These are phyloP conservation scores for Solanum gracilifrons DNA, from an alignment of 257 asterid species.

Conservation along the genomic window DNA sequence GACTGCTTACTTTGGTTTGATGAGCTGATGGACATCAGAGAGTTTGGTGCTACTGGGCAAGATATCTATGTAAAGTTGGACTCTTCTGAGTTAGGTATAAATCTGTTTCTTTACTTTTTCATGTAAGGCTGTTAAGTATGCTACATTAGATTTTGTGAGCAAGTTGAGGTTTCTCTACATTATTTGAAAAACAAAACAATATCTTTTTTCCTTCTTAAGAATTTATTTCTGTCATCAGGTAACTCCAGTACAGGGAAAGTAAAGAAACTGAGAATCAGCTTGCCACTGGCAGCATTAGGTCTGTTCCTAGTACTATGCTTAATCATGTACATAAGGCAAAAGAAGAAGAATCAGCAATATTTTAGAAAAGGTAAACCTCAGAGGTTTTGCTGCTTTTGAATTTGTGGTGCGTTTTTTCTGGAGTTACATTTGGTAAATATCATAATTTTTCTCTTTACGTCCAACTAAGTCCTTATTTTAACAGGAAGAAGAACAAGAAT, in stretches of 20 bases:
- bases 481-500: neutral
- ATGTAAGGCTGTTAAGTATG: neutral
- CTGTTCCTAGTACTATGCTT: neutral
- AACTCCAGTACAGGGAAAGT: neutral
- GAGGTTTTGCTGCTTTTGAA: neutral
- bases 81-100: neutral
- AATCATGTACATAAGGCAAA: neutral
- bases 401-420: neutral
- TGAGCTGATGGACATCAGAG: neutral
- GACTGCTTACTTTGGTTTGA: neutral
- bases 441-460: neutral
- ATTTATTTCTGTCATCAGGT: neutral
- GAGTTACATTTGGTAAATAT: neutral
- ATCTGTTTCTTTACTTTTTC: neutral
- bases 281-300: neutral
- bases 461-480: neutral
- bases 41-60: neutral
- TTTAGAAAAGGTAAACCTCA: neutral
- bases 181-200: neutral
- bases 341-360: neutral
- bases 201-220: neutral
- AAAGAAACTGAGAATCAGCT: neutral
- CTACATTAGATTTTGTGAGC: neutral
- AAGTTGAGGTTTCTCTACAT: neutral
- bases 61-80: neutral